Conservation (phyloP, 352 stramenopile genomes). For the Globisporangium cylindrosporum region DNA sequence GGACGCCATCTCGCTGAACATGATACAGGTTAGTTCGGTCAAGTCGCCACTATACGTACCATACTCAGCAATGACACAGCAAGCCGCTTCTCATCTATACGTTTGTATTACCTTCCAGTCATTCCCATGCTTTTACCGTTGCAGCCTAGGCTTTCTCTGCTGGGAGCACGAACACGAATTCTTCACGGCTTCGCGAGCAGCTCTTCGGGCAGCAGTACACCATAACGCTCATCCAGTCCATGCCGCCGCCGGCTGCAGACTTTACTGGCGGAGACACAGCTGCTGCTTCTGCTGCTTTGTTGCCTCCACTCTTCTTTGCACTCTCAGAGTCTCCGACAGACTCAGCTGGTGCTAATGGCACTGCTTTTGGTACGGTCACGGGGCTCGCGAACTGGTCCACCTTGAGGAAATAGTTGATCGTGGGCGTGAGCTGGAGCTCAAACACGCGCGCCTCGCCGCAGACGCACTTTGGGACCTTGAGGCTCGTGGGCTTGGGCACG, state of each 20-base stretch:
- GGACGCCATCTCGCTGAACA: no score
- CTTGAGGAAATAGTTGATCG: conserved; percentile 85
- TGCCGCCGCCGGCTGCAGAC: conserved; percentile 34
- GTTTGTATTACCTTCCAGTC: no score
- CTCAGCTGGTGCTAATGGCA: not conserved
- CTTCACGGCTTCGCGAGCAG: conserved; percentile 56
- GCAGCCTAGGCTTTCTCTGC: conserved; percentile 15
- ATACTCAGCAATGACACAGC: no score
- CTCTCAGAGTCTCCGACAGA: not conserved
- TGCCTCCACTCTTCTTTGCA: not conserved
- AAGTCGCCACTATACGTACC: no score
- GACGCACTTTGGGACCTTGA: conserved; percentile 51
- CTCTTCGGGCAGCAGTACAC: conserved; percentile 76
- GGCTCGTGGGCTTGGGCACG: conserved; percentile 37
- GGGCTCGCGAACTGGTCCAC: conserved; percentile 59
- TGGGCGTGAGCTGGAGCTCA: conserved; percentile 81
- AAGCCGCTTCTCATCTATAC: no score
- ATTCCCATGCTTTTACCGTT: no score
- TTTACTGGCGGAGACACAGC: not conserved
- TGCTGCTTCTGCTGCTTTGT: conserved; percentile 9
- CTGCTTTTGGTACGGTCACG: conserved; percentile 11
- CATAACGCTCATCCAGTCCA: conserved; percentile 81
- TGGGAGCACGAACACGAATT: conserved; percentile 70
- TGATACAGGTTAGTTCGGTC: no score
- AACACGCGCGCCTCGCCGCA: conserved; percentile 72